Percentiles rank a stretch among this genome's conserved stretches.
Conservation (phyloP, 192 early-diverging fungal species). For the Linnemannia zychae region DNA sequence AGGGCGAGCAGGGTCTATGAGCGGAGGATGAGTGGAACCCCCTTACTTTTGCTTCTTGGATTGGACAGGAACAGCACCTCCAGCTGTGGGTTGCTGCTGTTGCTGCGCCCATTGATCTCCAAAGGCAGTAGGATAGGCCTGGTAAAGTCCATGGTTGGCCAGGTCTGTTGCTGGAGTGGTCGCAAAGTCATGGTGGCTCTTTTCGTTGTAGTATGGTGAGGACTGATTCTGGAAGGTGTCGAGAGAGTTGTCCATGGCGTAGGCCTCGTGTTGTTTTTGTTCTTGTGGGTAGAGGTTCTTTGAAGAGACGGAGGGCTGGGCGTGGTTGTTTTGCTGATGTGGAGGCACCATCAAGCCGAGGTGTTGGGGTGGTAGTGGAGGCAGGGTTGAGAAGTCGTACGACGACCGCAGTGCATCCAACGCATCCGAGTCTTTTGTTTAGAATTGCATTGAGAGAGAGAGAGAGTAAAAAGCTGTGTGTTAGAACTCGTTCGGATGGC, state of each 20-base stretch:
- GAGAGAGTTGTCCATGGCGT: neutral
- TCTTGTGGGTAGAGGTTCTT: neutral
- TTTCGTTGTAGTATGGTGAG: neutral
- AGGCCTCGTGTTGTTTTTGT: neutral
- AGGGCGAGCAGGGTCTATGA: too few relatives aligned
- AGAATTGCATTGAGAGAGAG: neutral
- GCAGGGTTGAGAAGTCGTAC: constrained; percentile 22
- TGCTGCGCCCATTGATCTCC: constrained; percentile 2
- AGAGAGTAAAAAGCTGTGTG: neutral
- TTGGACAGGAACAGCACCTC: neutral
- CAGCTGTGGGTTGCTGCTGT: neutral
- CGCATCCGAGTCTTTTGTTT: constrained; percentile 17
- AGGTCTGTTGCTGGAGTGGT: neutral
- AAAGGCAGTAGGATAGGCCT: neutral
- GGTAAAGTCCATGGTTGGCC: neutral
- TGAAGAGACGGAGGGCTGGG: neutral
- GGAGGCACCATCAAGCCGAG: neutral
- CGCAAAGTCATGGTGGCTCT: neutral
- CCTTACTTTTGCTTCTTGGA: constrained; percentile 23
- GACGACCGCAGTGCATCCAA: constrained; percentile 27
- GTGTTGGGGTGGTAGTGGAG: constrained; percentile 8
- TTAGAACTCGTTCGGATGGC: neutral
- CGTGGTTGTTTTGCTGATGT: neutral
- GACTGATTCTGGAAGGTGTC: neutral
- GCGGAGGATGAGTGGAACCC: neutral